Conservation (phyloP, 805 yeast genomes). For the Candida odintsovae region DNA sequence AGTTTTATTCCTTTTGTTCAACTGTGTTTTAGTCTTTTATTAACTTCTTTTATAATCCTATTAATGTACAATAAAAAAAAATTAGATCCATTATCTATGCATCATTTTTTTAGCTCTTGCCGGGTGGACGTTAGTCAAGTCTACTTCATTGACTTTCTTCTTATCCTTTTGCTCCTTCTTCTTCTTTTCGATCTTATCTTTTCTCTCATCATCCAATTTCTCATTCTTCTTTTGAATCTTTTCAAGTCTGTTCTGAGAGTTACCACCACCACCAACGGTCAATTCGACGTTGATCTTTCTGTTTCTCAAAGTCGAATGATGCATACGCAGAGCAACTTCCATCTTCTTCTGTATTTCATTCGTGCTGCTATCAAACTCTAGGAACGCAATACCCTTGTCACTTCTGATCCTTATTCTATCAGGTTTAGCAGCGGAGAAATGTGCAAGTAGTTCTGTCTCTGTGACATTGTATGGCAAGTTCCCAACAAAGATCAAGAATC, state of each 20-base stretch:
- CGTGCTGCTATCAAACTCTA: slow-evolving; percentile 62
- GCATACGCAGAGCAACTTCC: slow-evolving; percentile 81
- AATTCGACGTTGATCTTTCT: slow-evolving; percentile 91
- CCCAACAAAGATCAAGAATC: slow-evolving; percentile 86
- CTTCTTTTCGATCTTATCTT: slow-evolving; percentile 45
- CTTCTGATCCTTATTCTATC: slow-evolving; percentile 70
- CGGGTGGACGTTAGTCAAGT: slow-evolving; percentile 45
- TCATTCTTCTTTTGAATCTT: slow-evolving; percentile 79
- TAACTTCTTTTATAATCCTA: background rate
- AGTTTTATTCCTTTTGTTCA: background rate
- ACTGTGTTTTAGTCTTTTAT: background rate
- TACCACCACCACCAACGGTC: slow-evolving; percentile 98
- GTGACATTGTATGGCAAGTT: slow-evolving; percentile 74
- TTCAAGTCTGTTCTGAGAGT: slow-evolving; percentile 56
- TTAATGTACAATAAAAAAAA: background rate
- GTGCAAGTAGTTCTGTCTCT: slow-evolving; percentile 55
- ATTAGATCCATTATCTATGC: slow-evolving; percentile 3
- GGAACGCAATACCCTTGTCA: slow-evolving; percentile 87
- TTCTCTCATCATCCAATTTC: slow-evolving; percentile 65
- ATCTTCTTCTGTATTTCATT: slow-evolving; percentile 68
- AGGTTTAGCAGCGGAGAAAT: slow-evolving; percentile 71
- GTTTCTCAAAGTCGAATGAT: slow-evolving; percentile 62
- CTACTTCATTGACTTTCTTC: slow-evolving; percentile 25
- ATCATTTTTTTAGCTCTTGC: slow-evolving; percentile 51
- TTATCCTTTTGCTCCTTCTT: slow-evolving; percentile 31